Evolutionary conservation across 495 filamentous ascomycete species (phyloP), one percentile per base, ranked within the genome.

Genomic region (Penicillium paradoxum): DNA sequence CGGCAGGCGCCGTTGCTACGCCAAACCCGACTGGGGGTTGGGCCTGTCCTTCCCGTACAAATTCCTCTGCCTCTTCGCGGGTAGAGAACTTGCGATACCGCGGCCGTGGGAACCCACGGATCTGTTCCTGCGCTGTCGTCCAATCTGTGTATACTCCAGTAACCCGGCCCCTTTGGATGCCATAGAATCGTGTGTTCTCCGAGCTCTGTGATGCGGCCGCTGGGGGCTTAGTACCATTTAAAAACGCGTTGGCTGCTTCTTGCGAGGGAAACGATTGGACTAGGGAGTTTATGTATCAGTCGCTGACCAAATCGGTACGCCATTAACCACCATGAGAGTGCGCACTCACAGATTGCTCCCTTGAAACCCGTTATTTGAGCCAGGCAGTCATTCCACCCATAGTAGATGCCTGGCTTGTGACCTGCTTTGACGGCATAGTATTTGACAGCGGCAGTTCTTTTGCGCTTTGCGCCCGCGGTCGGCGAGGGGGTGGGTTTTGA

Each of bases 81-180:
- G 86, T 96, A 17, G 77, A 60, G 52, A 97, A 98, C 46, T 80
- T 86, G 68, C 87, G 87, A 63, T 87, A 89, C 57, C 90, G 90
- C 15, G 90, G 89, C 14, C 82, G 82, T 52, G 83, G 84, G 64
- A 82, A 86, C 5, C 89, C 90, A 6, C 73, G 81, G 29, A 96
- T 90, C 50, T 93, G 87, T 49, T 83, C 74, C 55, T 88, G 79
- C 3, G 87, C 90, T 21, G 78, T 78, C n/a, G 76, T 64, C 91
- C 91, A 98, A 49, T 91, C 83, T 5, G 85, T 87, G 68, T 96
- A 98, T 2, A 98, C 85, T 4, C 93, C 92, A 0, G 91, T 88
- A n/a, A 77, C 73, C 51, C 82, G 79, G 38, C 93, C 93, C 51
- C 81, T 78, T 37, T 85, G 89, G n/a, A 98, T 86, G 7, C 81